Base-by-base conservation (phyloP, 169 alveolate species). In the Eimeria acervulina region DNA sequence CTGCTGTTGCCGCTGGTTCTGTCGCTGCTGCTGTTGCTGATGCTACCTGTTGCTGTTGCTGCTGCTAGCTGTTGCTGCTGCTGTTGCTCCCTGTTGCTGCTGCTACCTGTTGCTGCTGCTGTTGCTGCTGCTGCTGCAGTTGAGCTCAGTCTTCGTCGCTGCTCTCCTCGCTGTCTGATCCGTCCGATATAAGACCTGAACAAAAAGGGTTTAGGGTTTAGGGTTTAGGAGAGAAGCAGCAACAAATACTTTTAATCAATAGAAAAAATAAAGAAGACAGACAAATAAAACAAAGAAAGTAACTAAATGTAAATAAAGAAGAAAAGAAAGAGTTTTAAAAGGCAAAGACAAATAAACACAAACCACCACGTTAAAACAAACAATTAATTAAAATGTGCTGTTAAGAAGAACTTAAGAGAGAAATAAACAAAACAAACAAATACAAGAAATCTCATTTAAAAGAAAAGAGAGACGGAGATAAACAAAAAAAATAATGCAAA, bases 111-210 rank as follows among this genome's bases (percentile, higher is more conserved):
- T n/a, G n/a, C n/a, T n/a, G n/a, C n/a, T n/a, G n/a, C n/a, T n/a
- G n/a, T n/a, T n/a, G n/a, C n/a, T n/a, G n/a, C 68, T 55, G 68
- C 15, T 23, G 15, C 68, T 55, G 15, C 68, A 55, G 15, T 52
- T 52, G 68, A 17, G 15, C n/a, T 68, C 38, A 68, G 38, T 68
- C 68, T 59, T 59, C 80, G 28, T 68, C 80, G n/a, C 80, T 68
- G 38, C 80, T 68, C n/a, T 68, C 80, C 80, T 68, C 80, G 38
- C 80, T 68, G 15, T 21, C 80, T 17, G 80, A 68, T 3, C 28
- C 80, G 15, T 17, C 80, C 28, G 36, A 28, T 68, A 13, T 36
- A 26, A 68, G 36, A n/a, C n/a, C n/a, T n/a, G n/a, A n/a, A n/a
- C n/a, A n/a, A n/a, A n/a, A n/a, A n/a, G n/a, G n/a, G n/a, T n/a